phyloP scores from a whole-genome alignment of 352 stramenopile species.

The Pilasporangium apinafurcum region DNA sequence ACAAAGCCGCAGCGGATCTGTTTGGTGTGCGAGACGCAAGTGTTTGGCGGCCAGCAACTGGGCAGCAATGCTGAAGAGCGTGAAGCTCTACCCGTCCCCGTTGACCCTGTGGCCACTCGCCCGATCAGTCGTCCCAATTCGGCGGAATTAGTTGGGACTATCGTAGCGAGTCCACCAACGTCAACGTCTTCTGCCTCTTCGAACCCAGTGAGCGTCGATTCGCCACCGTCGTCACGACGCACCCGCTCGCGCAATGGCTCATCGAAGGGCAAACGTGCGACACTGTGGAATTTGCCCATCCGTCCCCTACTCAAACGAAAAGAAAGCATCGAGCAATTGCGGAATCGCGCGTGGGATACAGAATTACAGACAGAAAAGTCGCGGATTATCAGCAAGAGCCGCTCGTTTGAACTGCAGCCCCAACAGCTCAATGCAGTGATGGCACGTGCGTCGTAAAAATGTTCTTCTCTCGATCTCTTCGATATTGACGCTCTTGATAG shows the following conservation, averaged over 20 bases:
- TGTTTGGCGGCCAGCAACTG: too few relatives aligned
- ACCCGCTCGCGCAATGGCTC: constrained; percentile 7
- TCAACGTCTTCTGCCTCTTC: constrained; percentile 17
- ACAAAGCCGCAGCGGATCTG: constrained; percentile 53
- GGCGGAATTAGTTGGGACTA: not conserved
- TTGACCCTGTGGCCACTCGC: not conserved
- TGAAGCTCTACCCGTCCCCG: not conserved
- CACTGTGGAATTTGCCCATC: constrained; percentile 38
- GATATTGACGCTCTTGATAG: too few relatives aligned
- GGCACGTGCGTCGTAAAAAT: constrained; percentile 9
- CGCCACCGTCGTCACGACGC: constrained; percentile 5
- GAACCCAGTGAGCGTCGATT: constrained; percentile 1
- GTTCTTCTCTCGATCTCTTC: too few relatives aligned
- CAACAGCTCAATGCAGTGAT: constrained; percentile 12
- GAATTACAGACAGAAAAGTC: constrained; percentile 31
- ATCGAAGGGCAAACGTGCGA: constrained; percentile 21
- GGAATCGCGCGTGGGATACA: constrained; percentile 38
- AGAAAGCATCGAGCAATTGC: constrained; percentile 32
- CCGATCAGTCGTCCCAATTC: not conserved
- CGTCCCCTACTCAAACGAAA: constrained; percentile 45
- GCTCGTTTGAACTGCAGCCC: constrained; percentile 29
- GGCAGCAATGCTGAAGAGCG: too few relatives aligned
- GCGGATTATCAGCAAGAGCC: constrained; percentile 8
- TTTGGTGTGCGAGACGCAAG: constrained; percentile 37
- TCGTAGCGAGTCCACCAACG: not conserved